These are phyloP conservation scores for Tephrocybe sp. DNA, from an alignment of 768 basidiomycete species.

Conservation along the genomic window DNA sequence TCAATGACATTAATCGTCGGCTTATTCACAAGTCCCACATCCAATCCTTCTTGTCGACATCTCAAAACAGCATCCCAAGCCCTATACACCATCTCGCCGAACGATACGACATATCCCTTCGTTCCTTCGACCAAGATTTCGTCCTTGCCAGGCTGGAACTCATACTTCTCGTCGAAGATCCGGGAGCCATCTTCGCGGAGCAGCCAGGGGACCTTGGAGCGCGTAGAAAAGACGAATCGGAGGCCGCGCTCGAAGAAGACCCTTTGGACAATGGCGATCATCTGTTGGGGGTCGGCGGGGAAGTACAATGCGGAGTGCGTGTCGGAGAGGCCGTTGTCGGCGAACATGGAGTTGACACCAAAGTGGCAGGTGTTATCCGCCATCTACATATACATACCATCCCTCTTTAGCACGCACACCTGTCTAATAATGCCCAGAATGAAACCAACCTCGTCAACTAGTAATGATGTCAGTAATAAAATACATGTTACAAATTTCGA, in stretches of 20 bases:
- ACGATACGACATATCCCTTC: slow-evolving; percentile 80
- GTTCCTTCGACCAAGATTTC: slow-evolving; percentile 76
- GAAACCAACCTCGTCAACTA: slow-evolving; percentile 59
- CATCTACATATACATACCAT: slow-evolving; percentile 23
- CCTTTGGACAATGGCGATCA: slow-evolving; percentile 69
- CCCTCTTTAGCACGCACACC: background rate
- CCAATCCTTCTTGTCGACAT: slow-evolving; percentile 65
- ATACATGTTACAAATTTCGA: background rate
- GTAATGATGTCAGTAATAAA: slow-evolving; percentile 2
- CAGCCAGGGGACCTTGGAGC: slow-evolving; percentile 86
- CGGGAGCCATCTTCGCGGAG: slow-evolving; percentile 68
- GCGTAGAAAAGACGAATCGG: slow-evolving; percentile 86
- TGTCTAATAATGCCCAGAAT: background rate
- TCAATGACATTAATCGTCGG: slow-evolving; percentile 80
- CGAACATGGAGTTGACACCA: slow-evolving; percentile 79
- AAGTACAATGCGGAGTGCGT: slow-evolving; percentile 81
- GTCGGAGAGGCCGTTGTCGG: slow-evolving; percentile 84
- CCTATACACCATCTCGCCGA: slow-evolving; percentile 85
- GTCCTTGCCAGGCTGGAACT: slow-evolving; percentile 83
- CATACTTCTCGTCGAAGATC: slow-evolving; percentile 44
- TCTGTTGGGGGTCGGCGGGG: slow-evolving; percentile 82
- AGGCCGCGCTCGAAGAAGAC: slow-evolving; percentile 84
- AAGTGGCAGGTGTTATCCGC: slow-evolving; percentile 52
- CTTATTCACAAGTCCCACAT: slow-evolving; percentile 88
- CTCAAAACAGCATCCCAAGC: slow-evolving; percentile 80